Evolutionary conservation across 306 rosid genomes (phyloP).

Genomic region (Cajanus cajan): DNA sequence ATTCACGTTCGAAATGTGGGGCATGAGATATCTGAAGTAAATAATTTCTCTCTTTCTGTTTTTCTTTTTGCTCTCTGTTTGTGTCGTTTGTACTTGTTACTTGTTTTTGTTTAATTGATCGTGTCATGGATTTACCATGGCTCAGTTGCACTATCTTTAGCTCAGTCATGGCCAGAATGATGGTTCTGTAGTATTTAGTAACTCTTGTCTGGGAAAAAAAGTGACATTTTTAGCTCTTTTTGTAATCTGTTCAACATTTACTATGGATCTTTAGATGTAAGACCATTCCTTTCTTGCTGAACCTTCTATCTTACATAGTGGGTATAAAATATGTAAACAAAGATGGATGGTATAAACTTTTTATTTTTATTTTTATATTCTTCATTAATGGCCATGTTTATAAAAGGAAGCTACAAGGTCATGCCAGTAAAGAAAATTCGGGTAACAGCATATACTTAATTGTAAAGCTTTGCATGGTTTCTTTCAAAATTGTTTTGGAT

Average conservation of each 20-base stretch:
- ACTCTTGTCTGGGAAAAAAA: constrained; percentile 4
- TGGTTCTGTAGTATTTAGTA: background rate
- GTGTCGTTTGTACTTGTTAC: constrained; percentile 7
- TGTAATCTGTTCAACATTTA: background rate
- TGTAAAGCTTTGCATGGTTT: background rate
- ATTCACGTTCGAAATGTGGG: constrained; percentile 97
- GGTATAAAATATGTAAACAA: background rate
- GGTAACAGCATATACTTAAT: background rate
- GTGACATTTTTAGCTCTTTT: background rate
- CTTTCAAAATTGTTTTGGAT: background rate
- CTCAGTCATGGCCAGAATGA: background rate
- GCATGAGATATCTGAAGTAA: constrained; percentile 90
- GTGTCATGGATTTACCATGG: background rate
- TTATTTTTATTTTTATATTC: constrained; percentile 3
- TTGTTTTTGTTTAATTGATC: background rate
- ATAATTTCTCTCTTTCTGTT: constrained; percentile 18
- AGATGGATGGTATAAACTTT: background rate
- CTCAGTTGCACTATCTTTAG: background rate
- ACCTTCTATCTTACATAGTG: background rate
- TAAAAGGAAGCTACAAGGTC: constrained; percentile 7
- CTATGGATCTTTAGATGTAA: background rate
- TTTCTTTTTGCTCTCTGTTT: background rate
- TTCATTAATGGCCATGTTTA: constrained; percentile 4
- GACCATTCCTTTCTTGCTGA: background rate
- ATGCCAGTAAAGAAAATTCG: background rate